A percentile compares a stretch with the other conserved stretches of the same genome.
Conservation (phyloP, 345 rosid genomes). For the Carallia pectinifolia region DNA sequence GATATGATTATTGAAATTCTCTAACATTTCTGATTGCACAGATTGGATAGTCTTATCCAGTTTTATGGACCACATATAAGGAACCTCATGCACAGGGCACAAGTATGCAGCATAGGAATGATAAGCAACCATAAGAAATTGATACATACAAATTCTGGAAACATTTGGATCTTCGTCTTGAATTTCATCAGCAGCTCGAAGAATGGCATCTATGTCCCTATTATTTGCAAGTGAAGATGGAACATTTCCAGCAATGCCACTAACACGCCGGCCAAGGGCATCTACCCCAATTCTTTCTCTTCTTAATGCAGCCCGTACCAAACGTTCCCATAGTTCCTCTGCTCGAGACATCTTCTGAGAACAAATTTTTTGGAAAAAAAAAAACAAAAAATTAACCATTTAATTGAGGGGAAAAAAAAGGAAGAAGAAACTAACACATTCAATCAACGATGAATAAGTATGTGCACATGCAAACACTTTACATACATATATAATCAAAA, state of each 20-base stretch:
- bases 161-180: slow-evolving; percentile 88
- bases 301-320: slow-evolving; percentile 75
- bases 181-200: slow-evolving; percentile 94
- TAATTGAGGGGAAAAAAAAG: too few relatives aligned
- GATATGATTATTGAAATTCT: too few relatives aligned
- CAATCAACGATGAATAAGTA: too few relatives aligned
- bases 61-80: too few relatives aligned
- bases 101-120: neutral
- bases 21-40: too few relatives aligned
- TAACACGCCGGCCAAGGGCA: slow-evolving; percentile 46
- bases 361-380: neutral
- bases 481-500: too few relatives aligned
- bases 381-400: neutral
- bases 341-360: slow-evolving; percentile 67
- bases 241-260: slow-evolving; percentile 72
- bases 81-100: too few relatives aligned
- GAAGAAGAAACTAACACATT: too few relatives aligned
- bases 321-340: slow-evolving; percentile 83
- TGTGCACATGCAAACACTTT: too few relatives aligned
- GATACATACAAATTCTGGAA: slow-evolving; percentile 72
- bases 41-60: too few relatives aligned
- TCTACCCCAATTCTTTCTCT: slow-evolving; percentile 63
- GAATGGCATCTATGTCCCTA: slow-evolving; percentile 79
- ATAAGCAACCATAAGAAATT: neutral
- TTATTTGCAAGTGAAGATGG: slow-evolving; percentile 87